Evolutionary conservation across 1,284 basidiomycete species (phyloP).

Genomic region (Apiotrichum sp.): DNA sequence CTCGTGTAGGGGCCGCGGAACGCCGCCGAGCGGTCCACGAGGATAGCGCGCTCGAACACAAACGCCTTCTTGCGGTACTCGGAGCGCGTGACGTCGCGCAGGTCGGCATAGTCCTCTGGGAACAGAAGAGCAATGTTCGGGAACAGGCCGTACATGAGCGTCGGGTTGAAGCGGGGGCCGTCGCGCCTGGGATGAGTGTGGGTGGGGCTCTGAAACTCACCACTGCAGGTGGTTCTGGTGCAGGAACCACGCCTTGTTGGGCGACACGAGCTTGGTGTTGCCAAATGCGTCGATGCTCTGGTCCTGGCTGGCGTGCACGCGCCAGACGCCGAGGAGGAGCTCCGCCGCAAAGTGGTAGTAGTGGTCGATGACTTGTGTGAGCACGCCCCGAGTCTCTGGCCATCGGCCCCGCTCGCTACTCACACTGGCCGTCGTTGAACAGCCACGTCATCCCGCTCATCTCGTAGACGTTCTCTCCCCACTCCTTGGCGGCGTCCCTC

Average conservation of each 20-base stretch:
- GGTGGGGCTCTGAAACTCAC: slow-evolving; percentile 17
- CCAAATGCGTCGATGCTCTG: slow-evolving; percentile 35
- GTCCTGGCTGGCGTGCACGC: slow-evolving; percentile 56
- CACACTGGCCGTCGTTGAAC: slow-evolving; percentile 47
- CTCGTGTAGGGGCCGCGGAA: slow-evolving; percentile 62
- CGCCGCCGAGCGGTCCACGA: slow-evolving; percentile 67
- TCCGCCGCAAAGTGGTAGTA: slow-evolving; percentile 80
- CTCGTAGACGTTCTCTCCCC: slow-evolving; percentile 61
- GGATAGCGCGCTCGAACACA: slow-evolving; percentile 49
- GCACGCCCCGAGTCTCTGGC: not conserved
- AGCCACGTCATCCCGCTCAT: slow-evolving; percentile 61
- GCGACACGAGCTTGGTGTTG: slow-evolving; percentile 32
- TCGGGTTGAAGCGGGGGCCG: slow-evolving; percentile 42
- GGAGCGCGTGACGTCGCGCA: slow-evolving; percentile 36
- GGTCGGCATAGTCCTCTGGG: slow-evolving; percentile 61
- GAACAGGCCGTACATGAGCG: slow-evolving; percentile 42
- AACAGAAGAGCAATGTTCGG: slow-evolving; percentile 57
- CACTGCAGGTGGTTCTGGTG: slow-evolving; percentile 39
- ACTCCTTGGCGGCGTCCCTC: slow-evolving; percentile 56
- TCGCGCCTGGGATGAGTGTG: slow-evolving; percentile 35
- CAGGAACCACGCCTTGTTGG: slow-evolving; percentile 42
- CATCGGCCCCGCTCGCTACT: slow-evolving; percentile 11
- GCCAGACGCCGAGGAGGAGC: slow-evolving; percentile 64
- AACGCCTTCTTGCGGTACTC: slow-evolving; percentile 45
- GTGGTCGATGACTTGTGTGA: slow-evolving; percentile 57